Percentiles rank a stretch among this genome's conserved stretches.
Evolutionary conservation across 306 rosid species (phyloP).

Genomic region (Vicia sativa): DNA sequence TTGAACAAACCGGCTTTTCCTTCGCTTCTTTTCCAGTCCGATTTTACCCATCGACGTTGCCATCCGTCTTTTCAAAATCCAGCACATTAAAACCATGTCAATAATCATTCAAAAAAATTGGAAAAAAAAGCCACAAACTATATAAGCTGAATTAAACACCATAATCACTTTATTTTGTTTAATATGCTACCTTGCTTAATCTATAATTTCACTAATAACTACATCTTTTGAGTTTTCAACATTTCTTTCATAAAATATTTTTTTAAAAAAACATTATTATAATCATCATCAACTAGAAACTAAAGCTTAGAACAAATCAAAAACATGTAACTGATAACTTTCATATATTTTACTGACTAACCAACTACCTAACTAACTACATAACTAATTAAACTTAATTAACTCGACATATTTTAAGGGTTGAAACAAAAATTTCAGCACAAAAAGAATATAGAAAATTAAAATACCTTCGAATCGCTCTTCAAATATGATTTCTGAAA

Average conservation of each 20-base stretch:
- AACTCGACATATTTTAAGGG: not conserved
- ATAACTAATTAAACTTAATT: conserved; percentile 18
- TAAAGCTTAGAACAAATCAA: conserved; percentile 7
- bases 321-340: not conserved
- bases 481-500: conserved; percentile 79
- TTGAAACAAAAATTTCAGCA: not conserved
- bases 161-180: not conserved
- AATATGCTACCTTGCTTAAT: conserved; percentile 8
- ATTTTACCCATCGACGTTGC: conserved; percentile 80
- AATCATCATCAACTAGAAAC: not conserved
- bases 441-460: too few relatives aligned
- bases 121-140: conserved; percentile 3
- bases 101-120: conserved; percentile 1
- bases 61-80: conserved; percentile 66
- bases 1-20: conserved; percentile 95
- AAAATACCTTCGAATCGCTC: conserved; percentile 81
- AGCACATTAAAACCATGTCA: conserved; percentile 6
- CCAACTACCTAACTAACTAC: conserved; percentile 22
- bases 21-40: conserved; percentile 85
- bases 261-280: not conserved
- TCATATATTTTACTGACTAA: conserved; percentile 15
- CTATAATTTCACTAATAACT: not conserved
- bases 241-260: conserved; percentile 10
- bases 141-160: conserved; percentile 14
- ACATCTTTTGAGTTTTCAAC: not conserved